Evolutionary conservation across 2,329 filamentous ascomycete genomes (phyloP), one percentile per base, ranked within the genome.

Genomic region (Stagonosporopsis tanaceti): DNA sequence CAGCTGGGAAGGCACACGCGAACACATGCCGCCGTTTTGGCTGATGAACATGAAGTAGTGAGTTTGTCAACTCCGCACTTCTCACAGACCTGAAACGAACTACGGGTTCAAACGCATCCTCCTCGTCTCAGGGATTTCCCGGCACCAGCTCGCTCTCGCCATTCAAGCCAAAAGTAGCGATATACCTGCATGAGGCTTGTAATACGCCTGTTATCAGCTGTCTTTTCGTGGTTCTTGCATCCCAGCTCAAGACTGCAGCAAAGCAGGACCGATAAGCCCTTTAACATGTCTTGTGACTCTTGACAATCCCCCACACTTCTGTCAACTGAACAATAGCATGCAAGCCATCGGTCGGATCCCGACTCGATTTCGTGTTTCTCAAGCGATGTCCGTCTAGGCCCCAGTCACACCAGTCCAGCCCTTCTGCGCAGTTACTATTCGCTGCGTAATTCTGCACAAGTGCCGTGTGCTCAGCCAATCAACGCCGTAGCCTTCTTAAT

Each of bases 51-150:
- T 47, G 35, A 57, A 42, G 51, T 38, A 42, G 51, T 38, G 32
- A 28, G 24, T 34, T 50, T 20, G 20, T 47, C 38, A 57, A 50
- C 54, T 57, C 54, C 54, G 48, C 54, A 57, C 54, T 48, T 57
- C 54, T 57, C 45, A 54, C 56, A 59, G 35, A 47, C 40, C 30
- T 59, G 56, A 59, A 59, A 59, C 56, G 37, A 59, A 53, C 56
- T 59, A 54, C 56, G 15, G 35, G 56, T 45, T 59, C 56, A 59
- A 39, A 54, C 40, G 46, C 56, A 57, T 59, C 50, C 56, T 53
- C 14, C 35, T 46, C 44, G 56, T 59, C 56, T 59, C 56, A 59
- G 46, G 35, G 46, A 34, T 35, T 50, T 35, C 48, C 48, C 48
- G 41, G 30, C 41, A 11, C 39, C 30, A 32, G 42, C 35, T 50